phyloP scores from a whole-genome alignment of 768 basidiomycete genomes.

The Phaffia tasmanica region DNA sequence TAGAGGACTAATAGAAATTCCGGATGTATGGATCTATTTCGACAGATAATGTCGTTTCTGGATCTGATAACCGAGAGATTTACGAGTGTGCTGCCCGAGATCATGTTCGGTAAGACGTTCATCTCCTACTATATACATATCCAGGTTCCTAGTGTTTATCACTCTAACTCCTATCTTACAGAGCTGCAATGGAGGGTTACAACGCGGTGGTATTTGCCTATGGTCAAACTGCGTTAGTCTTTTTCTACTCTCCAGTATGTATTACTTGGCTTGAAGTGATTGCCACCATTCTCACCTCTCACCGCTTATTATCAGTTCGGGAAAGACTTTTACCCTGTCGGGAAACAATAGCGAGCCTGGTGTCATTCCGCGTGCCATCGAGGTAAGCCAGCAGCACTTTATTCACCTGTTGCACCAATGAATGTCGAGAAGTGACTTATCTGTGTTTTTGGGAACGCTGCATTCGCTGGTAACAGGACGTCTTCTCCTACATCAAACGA shows the following conservation, averaged over 20 bases:
- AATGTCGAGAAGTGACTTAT: not conserved
- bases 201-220: slow-evolving; percentile 88
- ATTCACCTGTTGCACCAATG: not conserved
- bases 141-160: slow-evolving; percentile 43
- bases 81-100: slow-evolving; percentile 24
- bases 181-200: slow-evolving; percentile 89
- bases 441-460: not conserved
- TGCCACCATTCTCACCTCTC: not conserved
- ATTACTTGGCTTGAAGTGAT: not conserved
- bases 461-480: slow-evolving; percentile 42
- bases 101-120: slow-evolving; percentile 15
- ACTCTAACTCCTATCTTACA: not conserved
- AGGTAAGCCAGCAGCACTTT: slow-evolving; percentile 30
- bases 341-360: slow-evolving; percentile 63
- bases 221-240: slow-evolving; percentile 55
- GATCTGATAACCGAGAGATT: slow-evolving; percentile 25
- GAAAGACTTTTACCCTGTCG: slow-evolving; percentile 61
- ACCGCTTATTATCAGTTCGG: slow-evolving; percentile 37
- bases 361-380: slow-evolving; percentile 85
- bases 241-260: not conserved
- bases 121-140: no score
- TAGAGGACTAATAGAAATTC: not conserved
- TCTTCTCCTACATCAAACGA: slow-evolving; percentile 66
- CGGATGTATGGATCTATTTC: not conserved
- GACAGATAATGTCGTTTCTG: slow-evolving; percentile 20